A percentile compares a stretch with the other conserved stretches of the same genome.
phyloP scores from a whole-genome alignment of 192 early-diverging fungal genomes.

The Phycomyces nitens region DNA sequence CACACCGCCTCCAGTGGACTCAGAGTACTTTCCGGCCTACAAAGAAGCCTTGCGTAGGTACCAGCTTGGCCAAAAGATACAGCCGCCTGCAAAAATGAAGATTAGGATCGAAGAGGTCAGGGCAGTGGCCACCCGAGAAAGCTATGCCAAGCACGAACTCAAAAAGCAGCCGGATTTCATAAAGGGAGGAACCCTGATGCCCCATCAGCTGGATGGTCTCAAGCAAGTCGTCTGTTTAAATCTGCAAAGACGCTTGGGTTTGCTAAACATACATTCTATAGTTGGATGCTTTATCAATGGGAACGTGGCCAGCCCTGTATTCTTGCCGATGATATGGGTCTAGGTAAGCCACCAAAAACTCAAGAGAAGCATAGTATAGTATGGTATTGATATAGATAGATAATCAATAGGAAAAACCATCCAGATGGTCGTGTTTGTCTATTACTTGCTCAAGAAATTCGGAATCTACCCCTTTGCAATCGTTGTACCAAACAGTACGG shows the following conservation, averaged over 20 bases:
- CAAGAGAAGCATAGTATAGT: too few relatives aligned
- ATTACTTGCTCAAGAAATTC: constrained; percentile 42
- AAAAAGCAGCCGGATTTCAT: constrained; percentile 53
- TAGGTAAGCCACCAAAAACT: too few relatives aligned
- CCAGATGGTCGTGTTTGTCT: constrained; percentile 63
- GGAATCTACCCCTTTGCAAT: constrained; percentile 60
- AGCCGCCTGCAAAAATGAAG: constrained; percentile 33
- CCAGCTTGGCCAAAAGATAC: constrained; percentile 30
- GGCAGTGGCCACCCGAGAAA: constrained; percentile 14
- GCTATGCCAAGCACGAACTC: constrained; percentile 42
- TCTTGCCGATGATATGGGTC: constrained; percentile 75
- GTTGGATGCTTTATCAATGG: constrained; percentile 71
- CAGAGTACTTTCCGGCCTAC: constrained; percentile 32
- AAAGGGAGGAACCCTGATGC: constrained; percentile 52
- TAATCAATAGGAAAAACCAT: constrained; percentile 62
- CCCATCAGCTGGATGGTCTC: constrained; percentile 64
- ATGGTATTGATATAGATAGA: too few relatives aligned
- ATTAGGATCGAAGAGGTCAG: constrained; percentile 26
- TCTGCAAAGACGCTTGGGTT: neutral
- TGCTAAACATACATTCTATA: constrained; percentile 17
- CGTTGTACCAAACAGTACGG: constrained; percentile 60
- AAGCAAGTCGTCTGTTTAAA: too few relatives aligned
- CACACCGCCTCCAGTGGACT: constrained; percentile 28
- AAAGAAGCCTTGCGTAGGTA: constrained; percentile 40
- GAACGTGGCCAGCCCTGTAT: constrained; percentile 53